Evolutionary conservation across 1,139 yeast species (phyloP), one percentile per base, ranked within the genome.

Genomic region (Geotrichum fermentans): DNA sequence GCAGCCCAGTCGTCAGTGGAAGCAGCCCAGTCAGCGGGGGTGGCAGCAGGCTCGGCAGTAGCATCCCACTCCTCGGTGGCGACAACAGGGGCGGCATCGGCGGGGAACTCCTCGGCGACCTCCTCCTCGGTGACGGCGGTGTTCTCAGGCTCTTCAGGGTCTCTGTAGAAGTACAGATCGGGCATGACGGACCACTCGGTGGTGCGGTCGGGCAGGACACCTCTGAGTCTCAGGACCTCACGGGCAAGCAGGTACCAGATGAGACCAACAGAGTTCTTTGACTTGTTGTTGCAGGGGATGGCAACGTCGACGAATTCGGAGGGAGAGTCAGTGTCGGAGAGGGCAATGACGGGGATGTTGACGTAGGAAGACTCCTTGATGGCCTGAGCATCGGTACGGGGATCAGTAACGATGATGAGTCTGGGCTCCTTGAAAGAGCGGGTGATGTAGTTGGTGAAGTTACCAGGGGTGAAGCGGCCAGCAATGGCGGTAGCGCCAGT

Each of bases 381-480:
- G 72, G 99, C 97, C 82, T 92, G 98, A 71, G 96, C 86, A 73
- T 92, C 98, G 67, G 97, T 90, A 82, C 98, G 92, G 81, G 99
- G 98, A 80, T 92, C 98, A 70, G 98, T 92, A 70, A 92, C 98
- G 70, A 92, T 80, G 74, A 92, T 89, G 74, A 94, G 83, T 82
- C 98, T 88, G 83, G 99, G 99, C 81, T 94, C 99, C 82, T 90
- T 92, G 96, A 92, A 94, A 67, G 97, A 88, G 79, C 97, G 94
- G 78, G 98, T 94, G 82, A 90, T 92, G 82, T 94, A 94, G 82
- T 94, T 94, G 75, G 99, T 94, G 90, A 94, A 94, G 82, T 87
- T 84, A 86, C 99, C 99, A 78, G 99, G 99, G 69, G 98, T 94
- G 89, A 94, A 94, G 81, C 99, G 90, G 78, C 98, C 98, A 68